Conservation (phyloP, 1,139 yeast genomes). For the Saccharomyces hybrid region DNA sequence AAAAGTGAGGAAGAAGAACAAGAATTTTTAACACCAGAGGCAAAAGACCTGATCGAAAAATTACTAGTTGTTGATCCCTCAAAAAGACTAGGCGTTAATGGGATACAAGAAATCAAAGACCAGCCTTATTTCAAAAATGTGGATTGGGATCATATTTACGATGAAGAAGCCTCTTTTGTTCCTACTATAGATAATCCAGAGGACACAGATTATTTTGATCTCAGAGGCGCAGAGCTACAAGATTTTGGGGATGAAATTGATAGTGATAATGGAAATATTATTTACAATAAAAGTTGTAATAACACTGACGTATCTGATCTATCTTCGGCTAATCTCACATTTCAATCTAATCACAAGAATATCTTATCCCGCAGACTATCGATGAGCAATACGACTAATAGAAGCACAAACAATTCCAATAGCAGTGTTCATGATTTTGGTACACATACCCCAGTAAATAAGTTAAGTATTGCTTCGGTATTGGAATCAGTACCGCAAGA, state of each 20-base stretch:
- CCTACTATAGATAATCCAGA: constrained; percentile 78
- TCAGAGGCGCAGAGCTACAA: constrained; percentile 72
- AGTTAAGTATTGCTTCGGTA: constrained; percentile 27
- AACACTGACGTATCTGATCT: neutral
- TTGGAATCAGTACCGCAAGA: constrained; percentile 21
- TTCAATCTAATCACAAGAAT: neutral
- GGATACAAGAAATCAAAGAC: constrained; percentile 66
- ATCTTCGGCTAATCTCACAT: neutral
- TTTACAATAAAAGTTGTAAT: neutral
- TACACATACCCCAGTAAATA: constrained; percentile 18
- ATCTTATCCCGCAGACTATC: neutral
- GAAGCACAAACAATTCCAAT: constrained; percentile 5
- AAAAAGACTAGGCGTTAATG: constrained; percentile 63
- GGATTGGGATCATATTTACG: constrained; percentile 68
- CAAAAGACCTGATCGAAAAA: constrained; percentile 62
- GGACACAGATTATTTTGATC: constrained; percentile 84
- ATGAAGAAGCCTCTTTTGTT: constrained; percentile 73
- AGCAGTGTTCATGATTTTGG: constrained; percentile 24
- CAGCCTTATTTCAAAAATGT: constrained; percentile 73
- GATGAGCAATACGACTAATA: neutral
- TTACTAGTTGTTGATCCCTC: constrained; percentile 58
- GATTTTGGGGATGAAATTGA: constrained; percentile 49
- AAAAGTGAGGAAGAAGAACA: constrained; percentile 44
- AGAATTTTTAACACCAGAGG: constrained; percentile 53
- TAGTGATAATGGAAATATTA: constrained; percentile 6